Conservation (phyloP, 2,329 filamentous ascomycete genomes). For the Knufia fluminis region DNA sequence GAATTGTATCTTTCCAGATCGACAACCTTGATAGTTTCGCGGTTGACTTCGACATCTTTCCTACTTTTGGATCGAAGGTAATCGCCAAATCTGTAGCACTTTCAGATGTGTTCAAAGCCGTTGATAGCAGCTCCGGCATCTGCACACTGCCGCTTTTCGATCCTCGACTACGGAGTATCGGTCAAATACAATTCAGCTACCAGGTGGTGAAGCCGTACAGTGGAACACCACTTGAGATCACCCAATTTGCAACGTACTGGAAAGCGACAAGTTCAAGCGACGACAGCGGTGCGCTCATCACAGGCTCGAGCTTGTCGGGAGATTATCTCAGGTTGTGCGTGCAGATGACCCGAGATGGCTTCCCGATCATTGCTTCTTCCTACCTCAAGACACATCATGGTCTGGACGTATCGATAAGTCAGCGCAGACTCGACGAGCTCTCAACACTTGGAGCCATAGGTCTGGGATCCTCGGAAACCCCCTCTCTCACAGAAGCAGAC, state of each 20-base stretch:
- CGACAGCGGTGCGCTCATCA: slow-evolving; percentile 78
- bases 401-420: slow-evolving; percentile 72
- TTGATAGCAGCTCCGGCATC: slow-evolving; percentile 63
- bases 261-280: slow-evolving; percentile 93
- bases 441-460: slow-evolving; percentile 27
- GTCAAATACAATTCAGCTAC: slow-evolving; percentile 85
- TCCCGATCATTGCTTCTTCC: slow-evolving; percentile 77
- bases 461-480: slow-evolving; percentile 36
- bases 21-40: slow-evolving; percentile 88
- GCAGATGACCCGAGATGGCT: slow-evolving; percentile 77
- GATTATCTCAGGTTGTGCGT: slow-evolving; percentile 89
- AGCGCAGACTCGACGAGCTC: slow-evolving; percentile 54
- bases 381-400: slow-evolving; percentile 71
- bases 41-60: slow-evolving; percentile 95
- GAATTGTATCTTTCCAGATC: slow-evolving; percentile 88
- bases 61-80: slow-evolving; percentile 92
- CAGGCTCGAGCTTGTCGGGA: slow-evolving; percentile 89
- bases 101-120: slow-evolving; percentile 71
- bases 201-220: slow-evolving; percentile 95
- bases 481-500: slow-evolving; percentile 10
- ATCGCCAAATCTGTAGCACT: slow-evolving; percentile 93
- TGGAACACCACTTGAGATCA: slow-evolving; percentile 87
- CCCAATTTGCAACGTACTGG: slow-evolving; percentile 98
- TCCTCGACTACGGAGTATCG: slow-evolving; percentile 80
- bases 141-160: slow-evolving; percentile 89